These are phyloP conservation scores for Betula pendula DNA, from an alignment of 306 rosid species.

Conservation along the genomic window DNA sequence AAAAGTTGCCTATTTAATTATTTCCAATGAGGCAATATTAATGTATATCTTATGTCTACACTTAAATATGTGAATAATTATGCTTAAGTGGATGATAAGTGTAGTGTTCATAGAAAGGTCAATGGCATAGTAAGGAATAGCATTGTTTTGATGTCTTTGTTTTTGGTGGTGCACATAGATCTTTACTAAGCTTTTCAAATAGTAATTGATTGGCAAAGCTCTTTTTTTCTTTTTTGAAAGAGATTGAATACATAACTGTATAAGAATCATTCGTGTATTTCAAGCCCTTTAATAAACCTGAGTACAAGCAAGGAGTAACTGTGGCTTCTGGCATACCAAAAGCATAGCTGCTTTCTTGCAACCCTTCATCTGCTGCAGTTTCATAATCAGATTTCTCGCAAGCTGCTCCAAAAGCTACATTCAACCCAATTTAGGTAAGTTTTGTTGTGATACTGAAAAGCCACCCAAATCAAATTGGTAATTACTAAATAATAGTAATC, in stretches of 20 bases:
- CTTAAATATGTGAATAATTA: neutral
- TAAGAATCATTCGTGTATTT: conserved; percentile 42
- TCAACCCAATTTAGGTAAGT: conserved; percentile 61
- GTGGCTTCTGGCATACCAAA: conserved; percentile 66
- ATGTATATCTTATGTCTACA: neutral
- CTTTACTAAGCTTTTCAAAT: too few relatives aligned
- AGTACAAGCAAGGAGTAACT: conserved; percentile 38
- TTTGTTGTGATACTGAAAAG: conserved; percentile 65
- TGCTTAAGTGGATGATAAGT: neutral
- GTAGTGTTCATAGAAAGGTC: too few relatives aligned
- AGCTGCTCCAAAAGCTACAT: conserved; percentile 65
- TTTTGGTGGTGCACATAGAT: too few relatives aligned
- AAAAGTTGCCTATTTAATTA: neutral
- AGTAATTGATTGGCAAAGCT: too few relatives aligned
- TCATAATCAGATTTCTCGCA: conserved; percentile 44
- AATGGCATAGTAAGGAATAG: too few relatives aligned
- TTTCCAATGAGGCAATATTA: neutral
- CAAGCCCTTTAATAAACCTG: conserved; percentile 41
- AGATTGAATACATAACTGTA: conserved; percentile 20
- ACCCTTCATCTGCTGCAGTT: conserved; percentile 32
- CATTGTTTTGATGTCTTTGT: too few relatives aligned
- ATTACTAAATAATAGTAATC: neutral
- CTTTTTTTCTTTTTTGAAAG: too few relatives aligned
- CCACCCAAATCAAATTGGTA: neutral
- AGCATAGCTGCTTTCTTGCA: conserved; percentile 24